Evolutionary conservation across 1,284 basidiomycete species (phyloP).

Genomic region (Cryptococcus sp.): DNA sequence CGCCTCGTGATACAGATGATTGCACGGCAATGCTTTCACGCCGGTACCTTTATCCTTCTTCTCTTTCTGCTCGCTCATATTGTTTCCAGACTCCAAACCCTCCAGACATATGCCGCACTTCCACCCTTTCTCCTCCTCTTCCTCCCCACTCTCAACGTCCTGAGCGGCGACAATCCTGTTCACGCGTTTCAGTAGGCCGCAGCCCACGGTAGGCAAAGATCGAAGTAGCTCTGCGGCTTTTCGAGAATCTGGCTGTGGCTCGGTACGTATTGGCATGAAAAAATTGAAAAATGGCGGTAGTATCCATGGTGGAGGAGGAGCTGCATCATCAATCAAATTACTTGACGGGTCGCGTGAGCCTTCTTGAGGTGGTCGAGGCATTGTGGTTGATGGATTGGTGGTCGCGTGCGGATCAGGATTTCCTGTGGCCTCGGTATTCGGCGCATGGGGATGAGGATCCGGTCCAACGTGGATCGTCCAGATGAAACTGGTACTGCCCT

Average conservation of each 20-base stretch:
- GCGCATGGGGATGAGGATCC: background rate
- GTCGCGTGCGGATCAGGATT: too few species aligned
- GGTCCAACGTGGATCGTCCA: conserved; percentile 18
- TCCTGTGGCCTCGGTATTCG: background rate
- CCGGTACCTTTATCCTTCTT: conserved; percentile 17
- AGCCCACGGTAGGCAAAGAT: conserved; percentile 37
- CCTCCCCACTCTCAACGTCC: conserved; percentile 25
- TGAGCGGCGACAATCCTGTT: conserved; percentile 42
- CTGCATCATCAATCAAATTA: too few species aligned
- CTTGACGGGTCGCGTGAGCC: too few species aligned
- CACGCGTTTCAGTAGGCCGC: conserved; percentile 35
- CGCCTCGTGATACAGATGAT: conserved; percentile 49
- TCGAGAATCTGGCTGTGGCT: conserved; percentile 34
- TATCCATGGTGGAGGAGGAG: conserved; percentile 9
- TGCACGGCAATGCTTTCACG: conserved; percentile 51
- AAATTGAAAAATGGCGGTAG: conserved; percentile 19
- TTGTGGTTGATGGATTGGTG: too few species aligned
- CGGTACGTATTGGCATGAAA: conserved; percentile 10
- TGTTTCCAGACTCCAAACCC: conserved; percentile 19
- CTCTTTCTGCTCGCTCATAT: conserved; percentile 3
- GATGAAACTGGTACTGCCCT: background rate
- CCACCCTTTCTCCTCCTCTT: conserved; percentile 37
- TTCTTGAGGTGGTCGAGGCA: too few species aligned
- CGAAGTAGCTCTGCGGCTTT: conserved; percentile 46
- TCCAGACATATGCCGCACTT: conserved; percentile 49